These are phyloP conservation scores for Kodamaea restingae DNA, from an alignment of 805 yeast species.

Conservation along the genomic window DNA sequence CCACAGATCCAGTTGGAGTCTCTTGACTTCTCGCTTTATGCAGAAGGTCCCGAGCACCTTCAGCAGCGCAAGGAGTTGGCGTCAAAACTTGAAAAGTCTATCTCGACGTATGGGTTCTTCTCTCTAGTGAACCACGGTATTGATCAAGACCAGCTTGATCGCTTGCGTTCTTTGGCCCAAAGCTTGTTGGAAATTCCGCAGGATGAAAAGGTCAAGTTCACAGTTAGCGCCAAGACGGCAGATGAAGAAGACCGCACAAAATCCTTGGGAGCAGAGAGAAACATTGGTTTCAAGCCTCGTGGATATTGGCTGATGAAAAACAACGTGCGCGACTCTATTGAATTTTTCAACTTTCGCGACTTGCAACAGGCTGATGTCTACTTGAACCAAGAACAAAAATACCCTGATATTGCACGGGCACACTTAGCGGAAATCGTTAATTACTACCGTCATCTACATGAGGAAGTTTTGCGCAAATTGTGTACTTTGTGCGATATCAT, in stretches of 20 bases:
- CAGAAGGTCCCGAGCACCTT: conserved; percentile 34
- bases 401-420: conserved; percentile 23
- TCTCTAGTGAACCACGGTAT: conserved; percentile 42
- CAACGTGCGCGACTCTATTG: conserved; percentile 26
- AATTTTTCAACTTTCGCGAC: conserved; percentile 25
- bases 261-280: conserved; percentile 28
- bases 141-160: conserved; percentile 25
- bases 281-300: conserved; percentile 28
- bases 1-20: conserved; percentile 28
- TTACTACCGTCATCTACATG: conserved; percentile 22
- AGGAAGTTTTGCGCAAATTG: conserved; percentile 20
- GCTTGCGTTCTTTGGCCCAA: conserved; percentile 39
- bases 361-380: conserved; percentile 22
- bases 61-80: conserved; percentile 31
- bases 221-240: conserved; percentile 38
- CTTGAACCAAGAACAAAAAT: conserved; percentile 16
- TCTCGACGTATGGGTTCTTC: conserved; percentile 43
- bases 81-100: conserved; percentile 32
- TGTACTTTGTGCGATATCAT: conserved; percentile 23
- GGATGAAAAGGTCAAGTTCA: conserved; percentile 32
- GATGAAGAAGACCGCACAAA: conserved; percentile 23
- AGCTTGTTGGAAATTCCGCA: conserved; percentile 38
- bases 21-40: conserved; percentile 33
- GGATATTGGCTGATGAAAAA: conserved; percentile 30
- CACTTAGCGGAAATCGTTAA: conserved; percentile 21